phyloP scores from a whole-genome alignment of 495 filamentous ascomycete species.

The Friedmanniomyces endolithicus region DNA sequence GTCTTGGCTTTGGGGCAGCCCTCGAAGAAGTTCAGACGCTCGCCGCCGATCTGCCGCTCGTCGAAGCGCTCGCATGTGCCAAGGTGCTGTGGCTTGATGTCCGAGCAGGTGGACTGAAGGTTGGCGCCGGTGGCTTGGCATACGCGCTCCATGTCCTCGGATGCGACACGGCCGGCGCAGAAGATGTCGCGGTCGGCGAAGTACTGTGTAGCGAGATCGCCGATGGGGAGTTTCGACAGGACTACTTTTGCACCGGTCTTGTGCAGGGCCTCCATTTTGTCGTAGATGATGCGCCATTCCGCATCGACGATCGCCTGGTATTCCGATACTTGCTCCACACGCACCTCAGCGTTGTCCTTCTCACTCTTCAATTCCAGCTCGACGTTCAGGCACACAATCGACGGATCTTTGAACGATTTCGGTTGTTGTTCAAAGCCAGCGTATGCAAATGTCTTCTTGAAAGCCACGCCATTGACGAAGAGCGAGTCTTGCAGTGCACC shows the following conservation, averaged over 20 bases:
- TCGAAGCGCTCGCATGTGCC: constrained; percentile 86
- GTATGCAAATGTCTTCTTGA: constrained; percentile 99
- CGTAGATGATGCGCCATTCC: constrained; percentile 98
- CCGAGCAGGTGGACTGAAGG: constrained; percentile 90
- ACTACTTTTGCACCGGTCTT: constrained; percentile 94
- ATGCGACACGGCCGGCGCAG: constrained; percentile 86
- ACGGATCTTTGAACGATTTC: constrained; percentile 84
- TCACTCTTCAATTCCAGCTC: constrained; percentile 96
- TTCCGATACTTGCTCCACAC: constrained; percentile 95
- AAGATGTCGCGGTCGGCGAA: constrained; percentile 98
- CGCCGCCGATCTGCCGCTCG: constrained; percentile 90
- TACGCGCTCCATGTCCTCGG: constrained; percentile 92
- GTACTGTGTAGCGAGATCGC: constrained; percentile 92
- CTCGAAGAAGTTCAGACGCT: constrained; percentile 97
- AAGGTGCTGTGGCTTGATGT: constrained; percentile 79
- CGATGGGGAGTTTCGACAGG: constrained; percentile 91
- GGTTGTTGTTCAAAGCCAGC: constrained; percentile 99
- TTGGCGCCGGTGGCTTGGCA: constrained; percentile 86
- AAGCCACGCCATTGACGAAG: constrained; percentile 95
- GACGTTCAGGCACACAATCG: constrained; percentile 92
- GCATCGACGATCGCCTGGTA: constrained; percentile 99
- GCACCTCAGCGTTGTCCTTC: constrained; percentile 97
- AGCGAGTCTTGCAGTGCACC: constrained; percentile 93
- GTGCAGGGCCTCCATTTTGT: constrained; percentile 90
- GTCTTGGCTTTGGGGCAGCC: constrained; percentile 91